Percentiles rank a stretch among this genome's conserved stretches.
Evolutionary conservation across 176 grass and related monocot genomes (phyloP).

Genomic region (Oryza punctata): DNA sequence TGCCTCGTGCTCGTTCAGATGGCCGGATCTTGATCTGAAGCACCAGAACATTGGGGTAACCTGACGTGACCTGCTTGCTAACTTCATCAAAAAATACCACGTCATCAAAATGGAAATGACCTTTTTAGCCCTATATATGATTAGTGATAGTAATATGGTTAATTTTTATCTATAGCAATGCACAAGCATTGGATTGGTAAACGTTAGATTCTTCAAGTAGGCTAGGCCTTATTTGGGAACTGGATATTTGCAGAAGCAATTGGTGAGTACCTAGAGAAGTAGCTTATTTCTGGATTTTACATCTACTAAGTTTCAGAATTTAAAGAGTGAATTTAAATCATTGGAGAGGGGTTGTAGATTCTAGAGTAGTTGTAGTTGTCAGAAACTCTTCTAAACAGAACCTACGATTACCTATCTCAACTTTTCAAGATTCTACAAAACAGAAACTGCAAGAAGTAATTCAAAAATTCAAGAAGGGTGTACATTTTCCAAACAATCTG

Average conservation of each 20-base stretch:
- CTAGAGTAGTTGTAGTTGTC: no score
- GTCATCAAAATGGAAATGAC: not conserved
- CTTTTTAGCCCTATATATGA: not conserved
- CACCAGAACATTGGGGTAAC: not conserved
- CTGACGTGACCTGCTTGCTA: not conserved
- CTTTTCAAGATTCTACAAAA: not conserved
- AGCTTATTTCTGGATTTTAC: no score
- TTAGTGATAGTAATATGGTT: not conserved
- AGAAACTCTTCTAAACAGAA: not conserved
- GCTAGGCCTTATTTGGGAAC: no score
- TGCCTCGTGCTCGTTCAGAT: constrained; percentile 20
- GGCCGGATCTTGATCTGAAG: constrained; percentile 35
- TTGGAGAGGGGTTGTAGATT: no score
- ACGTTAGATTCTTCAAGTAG: no score
- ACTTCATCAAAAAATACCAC: not conserved
- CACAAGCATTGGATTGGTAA: no score
- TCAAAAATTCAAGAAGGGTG: not conserved
- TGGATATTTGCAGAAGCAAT: not conserved
- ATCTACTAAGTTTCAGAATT: no score
- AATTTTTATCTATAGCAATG: no score
- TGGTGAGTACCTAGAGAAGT: no score
- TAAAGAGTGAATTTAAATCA: no score
- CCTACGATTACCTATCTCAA: not conserved
- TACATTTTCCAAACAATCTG: not conserved
- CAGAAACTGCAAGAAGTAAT: not conserved